Conservation (phyloP, 352 stramenopile species). For the Lagenidium giganteum region DNA sequence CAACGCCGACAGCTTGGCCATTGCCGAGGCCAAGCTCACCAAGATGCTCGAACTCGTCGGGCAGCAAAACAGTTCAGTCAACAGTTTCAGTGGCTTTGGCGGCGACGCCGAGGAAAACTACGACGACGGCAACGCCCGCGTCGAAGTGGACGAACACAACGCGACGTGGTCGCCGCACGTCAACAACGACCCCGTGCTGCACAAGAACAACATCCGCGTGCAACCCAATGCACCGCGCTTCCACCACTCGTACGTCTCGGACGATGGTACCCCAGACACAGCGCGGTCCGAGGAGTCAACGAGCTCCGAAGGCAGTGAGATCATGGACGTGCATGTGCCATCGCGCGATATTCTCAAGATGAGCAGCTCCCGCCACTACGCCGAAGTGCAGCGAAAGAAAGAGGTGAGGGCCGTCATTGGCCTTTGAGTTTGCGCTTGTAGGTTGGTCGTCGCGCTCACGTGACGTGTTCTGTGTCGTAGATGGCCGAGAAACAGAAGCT, state of each 20-base stretch:
- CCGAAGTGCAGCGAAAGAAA: constrained; percentile 78
- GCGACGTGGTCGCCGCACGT: constrained; percentile 50
- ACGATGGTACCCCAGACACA: constrained; percentile 21
- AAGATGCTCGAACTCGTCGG: constrained; percentile 75
- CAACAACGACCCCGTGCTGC: constrained; percentile 71
- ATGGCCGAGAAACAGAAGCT: constrained; percentile 69
- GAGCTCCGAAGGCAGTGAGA: constrained; percentile 22
- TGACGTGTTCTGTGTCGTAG: constrained; percentile 22
- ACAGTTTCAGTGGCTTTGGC: constrained; percentile 44
- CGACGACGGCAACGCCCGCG: constrained; percentile 20
- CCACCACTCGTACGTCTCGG: too few species aligned
- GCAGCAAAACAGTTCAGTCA: constrained; percentile 60
- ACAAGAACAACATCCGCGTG: constrained; percentile 79
- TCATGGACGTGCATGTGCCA: constrained; percentile 55
- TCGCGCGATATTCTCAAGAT: constrained; percentile 84
- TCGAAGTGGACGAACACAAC: constrained; percentile 50
- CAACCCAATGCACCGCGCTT: too few species aligned
- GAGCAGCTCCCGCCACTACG: constrained; percentile 77
- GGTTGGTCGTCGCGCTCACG: constrained; percentile 1
- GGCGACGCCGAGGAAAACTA: constrained; percentile 14
- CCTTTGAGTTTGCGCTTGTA: background rate
- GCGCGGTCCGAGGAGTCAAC: constrained; percentile 46
- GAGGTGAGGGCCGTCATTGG: constrained; percentile 41
- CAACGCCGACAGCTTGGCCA: constrained; percentile 45
- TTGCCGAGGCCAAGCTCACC: constrained; percentile 69